phyloP scores from a whole-genome alignment of 306 rosid genomes.

The Neltuma alba region DNA sequence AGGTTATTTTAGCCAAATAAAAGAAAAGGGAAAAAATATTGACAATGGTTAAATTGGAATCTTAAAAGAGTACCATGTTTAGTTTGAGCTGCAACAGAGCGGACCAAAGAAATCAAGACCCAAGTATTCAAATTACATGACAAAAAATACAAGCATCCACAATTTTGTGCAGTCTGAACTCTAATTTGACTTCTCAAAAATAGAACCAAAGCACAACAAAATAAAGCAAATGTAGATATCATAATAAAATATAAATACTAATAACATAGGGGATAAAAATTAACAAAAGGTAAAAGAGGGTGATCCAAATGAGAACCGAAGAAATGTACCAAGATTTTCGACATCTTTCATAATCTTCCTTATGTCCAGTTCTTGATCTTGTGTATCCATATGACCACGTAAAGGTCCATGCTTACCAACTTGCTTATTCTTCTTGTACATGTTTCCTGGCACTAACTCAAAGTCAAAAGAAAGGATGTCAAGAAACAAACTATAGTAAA shows the following conservation, averaged over 20 bases:
- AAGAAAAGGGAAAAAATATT: no score
- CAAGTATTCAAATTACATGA: neutral
- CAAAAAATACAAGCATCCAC: constrained; percentile 6
- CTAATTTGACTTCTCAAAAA: neutral
- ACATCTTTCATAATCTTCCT: constrained; percentile 51
- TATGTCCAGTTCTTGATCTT: constrained; percentile 37
- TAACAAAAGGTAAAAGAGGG: neutral
- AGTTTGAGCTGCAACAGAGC: constrained; percentile 7
- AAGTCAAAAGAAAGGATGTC: neutral
- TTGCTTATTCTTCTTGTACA: constrained; percentile 42
- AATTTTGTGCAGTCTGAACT: neutral
- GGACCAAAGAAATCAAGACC: neutral
- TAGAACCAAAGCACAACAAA: constrained; percentile 1
- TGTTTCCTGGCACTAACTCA: constrained; percentile 23
- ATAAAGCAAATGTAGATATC: constrained; percentile 20
- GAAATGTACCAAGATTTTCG: constrained; percentile 39
- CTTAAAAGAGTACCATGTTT: neutral
- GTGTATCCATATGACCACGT: neutral
- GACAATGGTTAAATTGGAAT: no score
- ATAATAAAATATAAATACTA: neutral
- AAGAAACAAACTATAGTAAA: neutral
- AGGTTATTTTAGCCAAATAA: neutral
- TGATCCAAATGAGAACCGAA: constrained; percentile 3
- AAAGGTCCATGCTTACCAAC: constrained; percentile 19
- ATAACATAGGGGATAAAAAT: neutral